Evolutionary conservation across 108 stramenopile species (phyloP), one percentile per base, ranked within the genome.

Genomic region (Cyclotella choctawhatcheeana): DNA sequence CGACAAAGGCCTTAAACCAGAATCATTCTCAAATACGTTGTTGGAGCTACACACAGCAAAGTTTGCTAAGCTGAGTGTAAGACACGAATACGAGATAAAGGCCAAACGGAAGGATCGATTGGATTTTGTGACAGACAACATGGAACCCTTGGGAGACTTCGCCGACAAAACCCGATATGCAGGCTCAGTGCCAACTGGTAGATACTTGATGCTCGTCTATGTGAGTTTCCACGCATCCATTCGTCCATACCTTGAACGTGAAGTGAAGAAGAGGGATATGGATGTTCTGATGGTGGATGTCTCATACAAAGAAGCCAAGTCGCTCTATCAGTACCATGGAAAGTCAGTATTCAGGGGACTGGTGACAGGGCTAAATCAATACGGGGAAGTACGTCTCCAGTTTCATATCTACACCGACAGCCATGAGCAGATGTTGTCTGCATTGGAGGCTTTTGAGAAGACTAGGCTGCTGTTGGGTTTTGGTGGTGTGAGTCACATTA

Each of bases 251-350:
- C 61, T 77, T 44, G 43, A 32, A 2, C 48, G 40, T 1, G 76
- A 77, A 25, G 76, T 77, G 0, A 77, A 77, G 69, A 77, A 79
- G 52, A 25, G 77, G 17, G 71, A 29, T 10, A 20, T 51, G 0
- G 10, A 44, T 3, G 37, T 51, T 14, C 40, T 79, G 2, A 18
- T 18, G 34, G 58, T 71, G 71, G 77, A 79, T 58, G 77, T 32
- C 0, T 73, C 71, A 10, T 79, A 79, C 56, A 79, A 79, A 44
- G 58, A 44, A 6, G 51, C 25, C 0, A 79, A 79, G 33, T n/a
- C 56, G n/a, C 27, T 77, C 29, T 54, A 35, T 43, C 76, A 58
- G 13, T 70, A 54, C 30, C 45, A 29, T 29, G 63, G 63, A 26
- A 27, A 64, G 27, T 31, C 48, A 14, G 40, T 79, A 13, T 79